Evolutionary conservation across 2,329 filamentous ascomycete genomes (phyloP).

Genomic region (Botrytis pseudocinerea): DNA sequence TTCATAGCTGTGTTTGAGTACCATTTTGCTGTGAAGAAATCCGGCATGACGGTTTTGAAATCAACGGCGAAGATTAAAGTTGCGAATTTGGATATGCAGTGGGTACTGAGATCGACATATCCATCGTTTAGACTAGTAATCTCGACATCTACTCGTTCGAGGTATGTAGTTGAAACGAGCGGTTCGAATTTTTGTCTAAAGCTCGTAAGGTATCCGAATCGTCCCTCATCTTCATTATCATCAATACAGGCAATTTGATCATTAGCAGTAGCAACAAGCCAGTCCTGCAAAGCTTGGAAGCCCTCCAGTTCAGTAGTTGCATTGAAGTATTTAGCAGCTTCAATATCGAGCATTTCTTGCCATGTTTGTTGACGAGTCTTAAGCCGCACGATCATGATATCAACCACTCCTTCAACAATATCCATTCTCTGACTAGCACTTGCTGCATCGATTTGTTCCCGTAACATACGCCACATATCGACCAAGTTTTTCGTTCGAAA

Average conservation of each 20-base stretch:
- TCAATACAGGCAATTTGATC: constrained; percentile 99
- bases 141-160: constrained; percentile 72
- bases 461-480: constrained; percentile 96
- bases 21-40: constrained; percentile 91
- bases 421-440: constrained; percentile 82
- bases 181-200: constrained; percentile 83
- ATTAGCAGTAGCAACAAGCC: constrained; percentile 95
- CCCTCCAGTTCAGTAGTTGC: constrained; percentile 59
- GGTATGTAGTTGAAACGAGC: constrained; percentile 77
- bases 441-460: constrained; percentile 86
- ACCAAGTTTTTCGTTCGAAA: constrained; percentile 90
- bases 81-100: constrained; percentile 86
- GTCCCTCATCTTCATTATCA: constrained; percentile 75
- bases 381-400: constrained; percentile 90
- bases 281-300: constrained; percentile 85
- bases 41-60: constrained; percentile 77
- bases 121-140: constrained; percentile 77
- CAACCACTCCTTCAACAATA: constrained; percentile 91
- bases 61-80: constrained; percentile 87
- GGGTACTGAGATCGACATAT: constrained; percentile 92
- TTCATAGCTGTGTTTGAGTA: constrained; percentile 85
- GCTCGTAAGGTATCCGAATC: constrained; percentile 78
- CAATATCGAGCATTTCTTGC: constrained; percentile 85
- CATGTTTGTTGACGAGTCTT: constrained; percentile 80
- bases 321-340: constrained; percentile 71